Evolutionary conservation across 164 flowering plant species (phyloP), one percentile per base, ranked within the genome.

Genomic region (Vitis amurensis): DNA sequence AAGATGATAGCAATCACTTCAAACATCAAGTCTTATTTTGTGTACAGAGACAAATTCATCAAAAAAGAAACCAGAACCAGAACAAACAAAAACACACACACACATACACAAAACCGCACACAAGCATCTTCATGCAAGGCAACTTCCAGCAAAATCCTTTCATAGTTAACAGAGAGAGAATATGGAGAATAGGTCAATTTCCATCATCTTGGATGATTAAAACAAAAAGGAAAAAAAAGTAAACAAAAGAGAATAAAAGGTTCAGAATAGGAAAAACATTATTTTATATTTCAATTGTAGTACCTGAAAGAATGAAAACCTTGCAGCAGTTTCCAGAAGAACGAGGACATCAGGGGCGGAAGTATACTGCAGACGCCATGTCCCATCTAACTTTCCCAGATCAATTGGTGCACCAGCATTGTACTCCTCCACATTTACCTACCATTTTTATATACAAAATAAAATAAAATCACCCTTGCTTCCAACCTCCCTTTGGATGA

Each of bases 281-380:
- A 23, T 23, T 23, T 23, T 27, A 50, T 23, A 31, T 15, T 23
- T 3, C 15, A 63, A 59, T 47, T 23, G 55, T 63, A 16, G 37
- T 51, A 87, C 98, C 93, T 94, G 88, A 74, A 94, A 75, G 81
- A 89, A 89, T 16, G 98, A 94, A 77, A 91, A 79, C 63, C 87
- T 82, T 16, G 80, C 78, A 29, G 97, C 91, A 27, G 97, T 74
- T 61, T 92, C 93, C 13, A 94, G 74, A 49, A 94, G 92, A 59
- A 94, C 71, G 19, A 94, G 85, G 37, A 94, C 99, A 85, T 94
- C 99, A 12, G 94, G 80, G 17, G 99, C 98, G 50, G 99, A 92
- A 15, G 99, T 92, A 59, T 94, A 94, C 80, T 92, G 92, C 79
- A 94, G 78, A 17, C 98, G 92, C 99, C 99, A 92, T n/a, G 97